Base-by-base conservation (phyloP, 768 basidiomycete genomes). In the Floccularia luteovirens region DNA sequence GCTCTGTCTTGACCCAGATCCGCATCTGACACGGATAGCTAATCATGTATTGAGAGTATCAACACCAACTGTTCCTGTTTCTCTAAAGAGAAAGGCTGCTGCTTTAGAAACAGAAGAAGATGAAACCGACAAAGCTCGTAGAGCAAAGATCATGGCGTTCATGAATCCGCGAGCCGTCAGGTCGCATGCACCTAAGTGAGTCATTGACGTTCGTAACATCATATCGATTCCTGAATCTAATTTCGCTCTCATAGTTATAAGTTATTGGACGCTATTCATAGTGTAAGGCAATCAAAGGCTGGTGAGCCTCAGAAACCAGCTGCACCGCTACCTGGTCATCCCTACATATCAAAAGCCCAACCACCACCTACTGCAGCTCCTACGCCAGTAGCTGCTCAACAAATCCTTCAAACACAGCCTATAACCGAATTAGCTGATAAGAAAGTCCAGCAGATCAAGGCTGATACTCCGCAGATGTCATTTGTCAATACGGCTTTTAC, bases 1-100 rank as follows among this genome's bases (percentile, higher is more conserved):
- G 4, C 64, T 91, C 32, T 90, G 87, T 54, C 71, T 91, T 21
- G 78, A 86, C 47, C 88, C 89, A 2, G 76, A 90, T 50, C 78
- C 82, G 1, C 81, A 82, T 53, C 69, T 90, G 24, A 72, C 79
- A 16, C 76, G 87, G 30, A 73, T 88, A 16, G 85, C 75, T 7
- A 91, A 91, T 54, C 77, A 77, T 47, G 71, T 86, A 4, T 62
- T 84, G 31, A 68, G 84, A 40, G 79, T 82, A 0, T 82, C 88
- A 1, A 78, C 79, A 0, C 83, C 86, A 0, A 72, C 78, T n/a
- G 70, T 78, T 12, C 84, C 86, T 1, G 61, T 70, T 13, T 81
- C 89, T 1, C 62, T 89, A 44, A 90, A 90, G 46, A 74, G 87
- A 14, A 90, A 90, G 55, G 80, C 81, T 25, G 67, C 74, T 4